These are phyloP conservation scores for Phytopythium helicoides DNA, from an alignment of 352 stramenopile genomes.

Conservation along the genomic window DNA sequence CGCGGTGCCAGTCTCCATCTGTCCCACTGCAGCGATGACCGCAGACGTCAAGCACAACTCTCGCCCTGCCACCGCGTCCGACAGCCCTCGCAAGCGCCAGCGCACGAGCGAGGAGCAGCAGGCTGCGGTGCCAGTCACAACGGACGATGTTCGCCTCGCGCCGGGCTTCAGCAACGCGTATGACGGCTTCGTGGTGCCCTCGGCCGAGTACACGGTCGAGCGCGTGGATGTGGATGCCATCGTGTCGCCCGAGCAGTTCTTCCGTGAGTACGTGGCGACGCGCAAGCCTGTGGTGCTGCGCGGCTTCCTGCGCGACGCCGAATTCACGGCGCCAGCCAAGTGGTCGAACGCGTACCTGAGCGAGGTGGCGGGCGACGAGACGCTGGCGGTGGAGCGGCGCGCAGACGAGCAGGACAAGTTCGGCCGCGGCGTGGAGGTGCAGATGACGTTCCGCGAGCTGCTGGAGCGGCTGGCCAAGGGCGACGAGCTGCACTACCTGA, in stretches of 20 bases:
- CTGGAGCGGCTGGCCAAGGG: conserved; percentile 62
- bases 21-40: neutral
- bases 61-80: neutral
- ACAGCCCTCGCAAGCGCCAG: conserved; percentile 24
- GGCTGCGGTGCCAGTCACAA: conserved; percentile 9
- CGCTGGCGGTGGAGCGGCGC: conserved; percentile 81
- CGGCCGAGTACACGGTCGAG: conserved; percentile 44
- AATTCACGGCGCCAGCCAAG: conserved; percentile 51
- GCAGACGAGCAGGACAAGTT: conserved; percentile 66
- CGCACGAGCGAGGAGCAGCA: conserved; percentile 21
- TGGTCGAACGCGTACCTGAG: conserved; percentile 81
- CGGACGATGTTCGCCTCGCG: neutral
- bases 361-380: conserved; percentile 56
- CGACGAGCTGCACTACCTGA: conserved; percentile 87
- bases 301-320: conserved; percentile 52
- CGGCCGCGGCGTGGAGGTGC: conserved; percentile 81
- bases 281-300: conserved; percentile 81
- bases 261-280: conserved; percentile 68
- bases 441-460: conserved; percentile 79
- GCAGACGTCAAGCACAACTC: conserved; percentile 7
- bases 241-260: conserved; percentile 65
- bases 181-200: conserved; percentile 45
- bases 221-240: conserved; percentile 49
- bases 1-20: neutral
- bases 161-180: conserved; percentile 49